These are phyloP conservation scores for Candida oleophila DNA, from an alignment of 805 yeast genomes.

Conservation along the genomic window DNA sequence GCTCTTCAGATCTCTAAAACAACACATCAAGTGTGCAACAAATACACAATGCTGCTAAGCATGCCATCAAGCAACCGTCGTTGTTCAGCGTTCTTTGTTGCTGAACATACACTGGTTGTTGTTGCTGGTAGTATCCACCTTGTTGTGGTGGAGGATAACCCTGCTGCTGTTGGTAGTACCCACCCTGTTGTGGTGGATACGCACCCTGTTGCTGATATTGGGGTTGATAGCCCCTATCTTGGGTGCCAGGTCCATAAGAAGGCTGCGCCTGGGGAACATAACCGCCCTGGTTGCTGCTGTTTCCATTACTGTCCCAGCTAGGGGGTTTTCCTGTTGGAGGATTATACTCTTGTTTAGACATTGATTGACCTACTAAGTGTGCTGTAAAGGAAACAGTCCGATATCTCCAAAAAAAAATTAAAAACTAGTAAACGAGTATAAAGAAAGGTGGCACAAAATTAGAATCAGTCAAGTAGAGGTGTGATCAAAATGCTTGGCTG, in stretches of 20 bases:
- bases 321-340: conserved; percentile 34
- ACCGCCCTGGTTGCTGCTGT: conserved; percentile 11
- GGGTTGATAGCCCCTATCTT: conserved; percentile 24
- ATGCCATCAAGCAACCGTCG: conserved; percentile 37
- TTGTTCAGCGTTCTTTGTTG: conserved; percentile 28
- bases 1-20: conserved; percentile 12
- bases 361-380: background rate
- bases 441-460: no score
- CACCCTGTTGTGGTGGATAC: conserved; percentile 4
- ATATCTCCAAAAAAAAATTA: no score
- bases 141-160: conserved; percentile 24
- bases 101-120: conserved; percentile 46
- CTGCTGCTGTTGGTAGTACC: conserved; percentile 19
- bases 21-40: conserved; percentile 38
- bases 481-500: no score
- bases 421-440: no score
- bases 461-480: no score
- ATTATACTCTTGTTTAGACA: conserved; percentile 12
- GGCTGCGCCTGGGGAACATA: conserved; percentile 25
- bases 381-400: no score
- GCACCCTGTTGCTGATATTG: conserved; percentile 3
- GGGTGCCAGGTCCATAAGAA: conserved; percentile 12
- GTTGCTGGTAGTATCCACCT: conserved; percentile 39
- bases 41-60: conserved; percentile 41
- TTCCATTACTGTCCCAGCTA: conserved; percentile 16